Evolutionary conservation across 805 yeast species (phyloP), one percentile per base, ranked within the genome.

Genomic region (Kodamaea kakaduensis): DNA sequence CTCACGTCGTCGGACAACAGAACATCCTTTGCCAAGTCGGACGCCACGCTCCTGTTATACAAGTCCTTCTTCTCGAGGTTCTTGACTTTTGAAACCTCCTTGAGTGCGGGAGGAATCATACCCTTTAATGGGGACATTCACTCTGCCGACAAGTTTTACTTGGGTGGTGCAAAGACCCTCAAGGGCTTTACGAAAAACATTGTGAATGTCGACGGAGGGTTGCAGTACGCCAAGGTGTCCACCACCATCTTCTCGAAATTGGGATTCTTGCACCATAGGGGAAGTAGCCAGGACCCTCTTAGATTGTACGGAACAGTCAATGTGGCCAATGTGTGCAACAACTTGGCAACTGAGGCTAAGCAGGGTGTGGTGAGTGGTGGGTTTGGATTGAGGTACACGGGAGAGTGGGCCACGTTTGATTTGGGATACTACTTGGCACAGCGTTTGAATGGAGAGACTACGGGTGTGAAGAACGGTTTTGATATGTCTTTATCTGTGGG

Each of bases 161-260:
- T 84, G 29, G 95, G 96, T 12, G 96, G 96, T 0, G 74, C 79
- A 9, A 72, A 78, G 36, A 82, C 81, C 36, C 76, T 87, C 18
- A 67, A 83, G 38, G 87, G 89, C 1, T 85, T 83, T 51, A 67
- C 74, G 21, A 63, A 72, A 35, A 81, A 81, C 62, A 76, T 85
- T 0, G 55, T 84, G 22, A 89, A 93, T 9, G 78, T 81, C 1
- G 67, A 77, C 38, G 96, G 96, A 5, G 96, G 95, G 5, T 74
- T 76, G 24, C 71, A 67, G 37, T 78, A 69, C 49, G 56, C 72
- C 33, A 73, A 82, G 19, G 58, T 73, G 16, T 84, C 87, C 3
- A 43, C 71, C 2, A 73, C 83, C 25, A 17, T 81, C n/a, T 75
- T 75, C 47, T 61, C 81, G 15, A 72, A 75, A 29, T 46, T 86